phyloP scores from a whole-genome alignment of 495 filamentous ascomycete genomes.

The Penicillium coprophilum region DNA sequence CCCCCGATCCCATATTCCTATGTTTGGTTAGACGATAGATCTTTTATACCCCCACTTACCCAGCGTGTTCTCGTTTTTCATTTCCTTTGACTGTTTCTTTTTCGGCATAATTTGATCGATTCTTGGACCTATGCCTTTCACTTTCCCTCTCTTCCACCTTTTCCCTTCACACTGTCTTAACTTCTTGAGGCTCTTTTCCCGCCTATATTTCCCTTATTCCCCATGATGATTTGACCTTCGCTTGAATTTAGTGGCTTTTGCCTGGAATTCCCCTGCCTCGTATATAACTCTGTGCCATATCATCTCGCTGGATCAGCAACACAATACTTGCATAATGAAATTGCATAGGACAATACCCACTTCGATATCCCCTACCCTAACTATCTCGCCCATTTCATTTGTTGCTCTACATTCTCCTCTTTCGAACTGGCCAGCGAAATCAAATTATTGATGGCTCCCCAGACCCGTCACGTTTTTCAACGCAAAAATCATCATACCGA shows the following conservation, averaged over 20 bases:
- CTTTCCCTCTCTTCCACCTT: not conserved
- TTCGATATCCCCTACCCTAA: not conserved
- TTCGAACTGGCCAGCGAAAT: no score
- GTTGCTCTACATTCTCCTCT: no score
- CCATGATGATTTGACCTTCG: constrained; percentile 3
- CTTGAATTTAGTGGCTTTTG: constrained; percentile 1
- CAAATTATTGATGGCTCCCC: no score
- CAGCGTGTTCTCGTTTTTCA: constrained; percentile 24
- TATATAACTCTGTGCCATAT: constrained; percentile 9
- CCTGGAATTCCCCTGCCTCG: constrained; percentile 1
- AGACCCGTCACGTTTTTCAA: no score
- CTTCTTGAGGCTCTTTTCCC: constrained; percentile 10
- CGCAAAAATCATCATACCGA: no score
- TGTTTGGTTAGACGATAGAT: constrained; percentile 30
- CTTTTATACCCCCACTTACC: constrained; percentile 38
- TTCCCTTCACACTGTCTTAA: constrained; percentile 7
- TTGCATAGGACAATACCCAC: not conserved
- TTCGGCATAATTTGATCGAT: not conserved
- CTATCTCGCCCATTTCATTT: not conserved
- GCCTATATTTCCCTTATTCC: constrained; percentile 15
- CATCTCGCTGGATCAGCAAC: not conserved
- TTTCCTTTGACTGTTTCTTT: constrained; percentile 14
- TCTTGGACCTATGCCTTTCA: constrained; percentile 8
- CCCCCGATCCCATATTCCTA: constrained; percentile 12
- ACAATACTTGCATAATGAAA: constrained; percentile 9